These are phyloP conservation scores for Porphyra umbilicalis DNA, from an alignment of 31 red algal species.

Conservation along the genomic window DNA sequence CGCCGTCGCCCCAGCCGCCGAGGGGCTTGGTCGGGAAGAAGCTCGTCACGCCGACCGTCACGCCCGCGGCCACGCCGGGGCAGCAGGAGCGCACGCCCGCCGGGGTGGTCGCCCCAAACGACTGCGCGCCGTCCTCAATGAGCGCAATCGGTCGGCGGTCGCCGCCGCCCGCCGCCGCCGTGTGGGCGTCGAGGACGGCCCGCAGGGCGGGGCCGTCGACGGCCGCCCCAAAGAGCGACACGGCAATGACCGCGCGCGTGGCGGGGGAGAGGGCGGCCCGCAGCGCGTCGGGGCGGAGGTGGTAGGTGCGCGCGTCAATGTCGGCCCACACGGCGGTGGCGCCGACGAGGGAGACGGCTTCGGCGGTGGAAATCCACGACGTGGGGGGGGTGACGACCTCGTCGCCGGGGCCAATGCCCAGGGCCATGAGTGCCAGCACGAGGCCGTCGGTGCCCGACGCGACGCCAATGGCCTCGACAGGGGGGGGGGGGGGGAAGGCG, in stretches of 20 bases:
- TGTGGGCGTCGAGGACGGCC: slow-evolving; percentile 24
- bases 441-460: slow-evolving; percentile 70
- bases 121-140: slow-evolving; percentile 86
- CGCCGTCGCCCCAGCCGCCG: slow-evolving; percentile 81
- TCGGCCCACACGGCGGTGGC: slow-evolving; percentile 65
- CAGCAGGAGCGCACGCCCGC: slow-evolving; percentile 32
- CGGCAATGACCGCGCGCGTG: slow-evolving; percentile 71
- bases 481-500: not conserved
- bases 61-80: slow-evolving; percentile 23
- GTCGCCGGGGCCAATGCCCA: slow-evolving; percentile 47
- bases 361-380: slow-evolving; percentile 62
- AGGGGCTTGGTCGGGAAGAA: slow-evolving; percentile 93
- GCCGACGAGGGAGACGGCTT: slow-evolving; percentile 54
- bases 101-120: slow-evolving; percentile 42
- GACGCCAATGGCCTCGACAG: slow-evolving; percentile 36
- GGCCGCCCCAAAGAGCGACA: slow-evolving; percentile 56
- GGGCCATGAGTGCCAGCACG: slow-evolving; percentile 48
- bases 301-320: slow-evolving; percentile 51
- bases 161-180: slow-evolving; percentile 7
- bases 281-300: slow-evolving; percentile 16
- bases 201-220: slow-evolving; percentile 33
- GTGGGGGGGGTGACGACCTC: slow-evolving; percentile 61
- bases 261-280: slow-evolving; percentile 3
- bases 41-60: slow-evolving; percentile 30
- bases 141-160: slow-evolving; percentile 18